Evolutionary conservation across 495 filamentous ascomycete genomes (phyloP), one percentile per base, ranked within the genome.

Genomic region (Melanomma pulvis-pyrius): DNA sequence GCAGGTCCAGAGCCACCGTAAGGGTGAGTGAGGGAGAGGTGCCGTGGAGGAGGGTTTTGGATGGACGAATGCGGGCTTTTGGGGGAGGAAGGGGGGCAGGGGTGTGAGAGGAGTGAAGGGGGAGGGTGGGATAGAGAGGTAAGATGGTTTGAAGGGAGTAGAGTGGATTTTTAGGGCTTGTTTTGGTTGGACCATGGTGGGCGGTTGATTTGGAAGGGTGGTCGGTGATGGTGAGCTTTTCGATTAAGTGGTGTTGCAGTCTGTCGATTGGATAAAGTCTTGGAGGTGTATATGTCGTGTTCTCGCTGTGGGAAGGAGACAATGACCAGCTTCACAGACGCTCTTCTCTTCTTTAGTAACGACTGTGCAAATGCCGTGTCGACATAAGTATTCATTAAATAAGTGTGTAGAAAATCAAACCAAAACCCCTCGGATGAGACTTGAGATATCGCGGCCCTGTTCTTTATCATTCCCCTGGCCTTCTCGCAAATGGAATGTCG

Each of bases 1-100:
- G 69, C 80, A 82, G 62, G 73, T 69, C 80, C 80, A 82, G 41
- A 80, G 70, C 80, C 80, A 82, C 30, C 64, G 70, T 12, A 79
- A 71, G 0, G 76, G 74, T 1, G 68, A 59, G 3, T 24, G 64
- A n/a, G 70, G 69, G 15, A 44, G 64, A 8, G 68, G 44, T 1
- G 21, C 17, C 13, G 28, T 2, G 19, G 50, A 32, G 17, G 36
- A 41, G 28, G 34, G 67, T 44, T 50, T 34, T 41, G 72, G 36
- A 19, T 59, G 39, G 46, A 24, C 13, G 24, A 0, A 11, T 50
- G 21, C 13, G 52, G 54, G 17, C 28, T 52, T 21, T 51, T 32
- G 29, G 61, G 34, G 6, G 59, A 59, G 29, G 22, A 6, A 47
- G 25, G 28, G 47, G 22, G 30, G 30, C 2, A 47, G 39, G 11